Conservation (phyloP, 2,329 filamentous ascomycete species). For the Colletotrichum tanaceti region DNA sequence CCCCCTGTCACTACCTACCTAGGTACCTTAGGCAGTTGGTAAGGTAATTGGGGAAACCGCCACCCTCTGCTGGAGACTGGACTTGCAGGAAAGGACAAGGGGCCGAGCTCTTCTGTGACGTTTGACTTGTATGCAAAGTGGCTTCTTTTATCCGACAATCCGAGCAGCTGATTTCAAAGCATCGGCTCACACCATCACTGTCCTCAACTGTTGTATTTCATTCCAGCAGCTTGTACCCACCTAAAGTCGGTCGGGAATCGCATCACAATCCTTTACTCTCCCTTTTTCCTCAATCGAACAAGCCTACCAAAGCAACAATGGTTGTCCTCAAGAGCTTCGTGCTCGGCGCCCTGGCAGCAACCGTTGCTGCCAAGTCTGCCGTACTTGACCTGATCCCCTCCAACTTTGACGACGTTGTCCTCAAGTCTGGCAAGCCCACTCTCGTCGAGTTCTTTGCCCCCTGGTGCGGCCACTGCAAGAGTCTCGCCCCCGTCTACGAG, state of each 20-base stretch:
- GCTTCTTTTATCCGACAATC: conserved; percentile 48
- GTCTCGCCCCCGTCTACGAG: conserved; percentile 92
- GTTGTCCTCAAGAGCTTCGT: conserved; percentile 71
- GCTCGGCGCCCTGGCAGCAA: conserved; percentile 65
- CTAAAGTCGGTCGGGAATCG: conserved; percentile 19
- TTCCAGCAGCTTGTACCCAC: conserved; percentile 29
- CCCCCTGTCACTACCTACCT: no score
- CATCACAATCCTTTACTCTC: not conserved
- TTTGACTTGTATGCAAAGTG: conserved; percentile 48
- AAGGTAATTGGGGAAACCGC: not conserved
- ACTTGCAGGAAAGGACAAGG: conserved; percentile 13
- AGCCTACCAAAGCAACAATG: conserved; percentile 53
- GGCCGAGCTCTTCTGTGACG: conserved; percentile 36
- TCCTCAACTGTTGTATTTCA: conserved; percentile 10
- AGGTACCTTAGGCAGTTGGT: no score
- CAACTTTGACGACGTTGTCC: conserved; percentile 92
- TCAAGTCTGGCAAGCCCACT: conserved; percentile 92
- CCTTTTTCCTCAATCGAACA: not conserved
- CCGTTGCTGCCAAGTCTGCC: conserved; percentile 77
- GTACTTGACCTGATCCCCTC: conserved; percentile 89
- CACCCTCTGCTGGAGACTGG: not conserved
- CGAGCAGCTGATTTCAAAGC: conserved; percentile 51
- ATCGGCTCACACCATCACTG: conserved; percentile 36
- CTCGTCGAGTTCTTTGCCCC: conserved; percentile 98
- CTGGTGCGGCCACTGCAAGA: conserved; percentile 99